Base-by-base conservation (phyloP, 495 filamentous ascomycete species). In the Annulohypoxylon moriforme region DNA sequence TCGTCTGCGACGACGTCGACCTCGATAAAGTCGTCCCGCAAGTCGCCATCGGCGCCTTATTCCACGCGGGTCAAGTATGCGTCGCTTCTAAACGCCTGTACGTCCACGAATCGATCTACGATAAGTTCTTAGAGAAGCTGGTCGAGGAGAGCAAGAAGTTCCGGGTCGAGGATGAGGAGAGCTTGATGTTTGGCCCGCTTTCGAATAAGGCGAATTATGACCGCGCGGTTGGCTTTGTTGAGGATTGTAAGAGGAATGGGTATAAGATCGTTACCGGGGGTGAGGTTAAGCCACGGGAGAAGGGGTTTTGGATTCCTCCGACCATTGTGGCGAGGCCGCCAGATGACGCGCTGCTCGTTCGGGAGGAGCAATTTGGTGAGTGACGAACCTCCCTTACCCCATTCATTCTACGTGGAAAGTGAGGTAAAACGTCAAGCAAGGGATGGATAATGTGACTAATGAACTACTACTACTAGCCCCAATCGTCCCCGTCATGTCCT, bases 91-190 rank as follows among this genome's bases (percentile, higher is more conserved):
- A 92, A 77, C 85, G 90, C 4, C 81, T 93, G 65, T 92, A 92
- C 74, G 85, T 93, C 20, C 90, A 92, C 79, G 85, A 91, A 69
- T 80, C 78, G 13, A 89, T 92, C 69, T 92, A 91, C 78, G 84
- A 89, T 34, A 74, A 80, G 44, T 92, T 93, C 78, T 75, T 89
- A 7, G 75, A 82, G 9, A 79, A 79, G 6, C 79, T 92, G 64
- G 81, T 89, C 29, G 73, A 84, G 13, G 88, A 87, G 72, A 85
- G 88, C 13, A 85, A 88, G 74, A 75, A 69, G 24, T 81, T 87
- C 57, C 80, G 80, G 31, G 81, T 86, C 1, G 82, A 85, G 36
- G 80, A 83, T n/a, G 83, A 67, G 0, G 22, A 67, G 1, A 76
- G 75, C n/a, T 70, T 80, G 2, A 56, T 77, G 6, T 80, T 88